Conservation (phyloP, 1,284 basidiomycete species). For the Sanguinoderma infundibulare region DNA sequence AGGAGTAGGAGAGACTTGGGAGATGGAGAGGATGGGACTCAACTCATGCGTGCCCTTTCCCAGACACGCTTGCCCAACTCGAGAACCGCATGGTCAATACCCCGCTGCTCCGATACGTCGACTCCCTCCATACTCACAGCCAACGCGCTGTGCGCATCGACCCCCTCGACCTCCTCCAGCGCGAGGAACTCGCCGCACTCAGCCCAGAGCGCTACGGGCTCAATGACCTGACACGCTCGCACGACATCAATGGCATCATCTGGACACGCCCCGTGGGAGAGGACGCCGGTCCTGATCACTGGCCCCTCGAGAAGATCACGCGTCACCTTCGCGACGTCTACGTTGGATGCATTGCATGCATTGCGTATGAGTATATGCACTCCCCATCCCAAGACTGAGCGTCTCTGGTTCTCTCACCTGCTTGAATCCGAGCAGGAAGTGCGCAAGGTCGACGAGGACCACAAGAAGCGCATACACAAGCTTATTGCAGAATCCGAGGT, state of each 20-base stretch:
- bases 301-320: slow-evolving; percentile 74
- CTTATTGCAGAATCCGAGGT: slow-evolving; percentile 79
- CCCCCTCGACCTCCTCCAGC: slow-evolving; percentile 83
- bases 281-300: slow-evolving; percentile 54
- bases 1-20: not conserved
- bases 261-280: slow-evolving; percentile 64
- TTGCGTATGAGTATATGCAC: slow-evolving; percentile 91
- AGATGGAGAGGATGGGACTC: not conserved
- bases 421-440: slow-evolving; percentile 67
- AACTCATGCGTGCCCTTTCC: not conserved
- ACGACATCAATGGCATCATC: slow-evolving; percentile 81
- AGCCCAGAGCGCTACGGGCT: slow-evolving; percentile 82
- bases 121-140: slow-evolving; percentile 80
- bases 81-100: slow-evolving; percentile 79
- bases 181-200: slow-evolving; percentile 84
- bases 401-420: slow-evolving; percentile 85
- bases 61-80: slow-evolving; percentile 79
- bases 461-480: slow-evolving; percentile 64
- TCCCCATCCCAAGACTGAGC: slow-evolving; percentile 79
- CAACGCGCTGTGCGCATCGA: slow-evolving; percentile 85
- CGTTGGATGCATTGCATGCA: slow-evolving; percentile 81
- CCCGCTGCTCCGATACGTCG: slow-evolving; percentile 83
- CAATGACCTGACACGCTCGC: slow-evolving; percentile 51
- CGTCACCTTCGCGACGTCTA: slow-evolving; percentile 75
- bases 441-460: slow-evolving; percentile 34